Percentiles rank a stretch among this genome's conserved stretches.
phyloP scores from a whole-genome alignment of 495 filamentous ascomycete species.

The Letharia columbiana region DNA sequence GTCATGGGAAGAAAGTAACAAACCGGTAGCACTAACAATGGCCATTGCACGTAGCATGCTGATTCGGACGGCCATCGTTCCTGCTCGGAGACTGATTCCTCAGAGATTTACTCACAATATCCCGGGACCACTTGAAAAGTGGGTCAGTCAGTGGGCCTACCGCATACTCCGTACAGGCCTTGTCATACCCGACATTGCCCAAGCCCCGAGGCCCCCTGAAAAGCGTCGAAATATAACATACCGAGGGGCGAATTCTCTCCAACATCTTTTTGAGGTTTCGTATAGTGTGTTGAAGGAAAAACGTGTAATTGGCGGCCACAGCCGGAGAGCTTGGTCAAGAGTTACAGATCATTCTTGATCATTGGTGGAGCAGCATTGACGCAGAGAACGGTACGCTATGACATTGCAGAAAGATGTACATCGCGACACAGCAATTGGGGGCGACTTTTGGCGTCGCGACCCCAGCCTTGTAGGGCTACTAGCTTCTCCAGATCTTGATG shows the following conservation, averaged over 20 bases:
- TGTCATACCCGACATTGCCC: neutral
- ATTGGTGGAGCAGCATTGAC: neutral
- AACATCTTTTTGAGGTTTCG: neutral
- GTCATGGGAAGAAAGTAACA: neutral
- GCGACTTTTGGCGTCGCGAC: neutral
- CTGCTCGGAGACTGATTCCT: neutral
- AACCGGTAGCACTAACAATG: conserved; percentile 7
- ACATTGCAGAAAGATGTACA: neutral
- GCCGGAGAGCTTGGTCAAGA: neutral
- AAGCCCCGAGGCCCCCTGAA: neutral
- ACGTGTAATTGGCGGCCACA: neutral
- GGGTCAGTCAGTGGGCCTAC: neutral
- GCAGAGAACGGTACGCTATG: neutral
- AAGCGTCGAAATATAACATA: neutral
- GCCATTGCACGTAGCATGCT: conserved; percentile 14
- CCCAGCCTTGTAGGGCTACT: neutral
- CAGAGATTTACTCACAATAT: neutral
- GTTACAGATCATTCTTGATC: neutral
- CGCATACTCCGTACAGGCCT: too few relatives aligned
- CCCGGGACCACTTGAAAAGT: neutral
- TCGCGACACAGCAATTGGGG: neutral
- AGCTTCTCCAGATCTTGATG: neutral
- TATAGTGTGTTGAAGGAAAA: too few relatives aligned
- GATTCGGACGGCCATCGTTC: neutral
- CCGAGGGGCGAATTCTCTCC: neutral